These are phyloP conservation scores for Xylaria acuta DNA, from an alignment of 495 filamentous ascomycete species.

Conservation along the genomic window DNA sequence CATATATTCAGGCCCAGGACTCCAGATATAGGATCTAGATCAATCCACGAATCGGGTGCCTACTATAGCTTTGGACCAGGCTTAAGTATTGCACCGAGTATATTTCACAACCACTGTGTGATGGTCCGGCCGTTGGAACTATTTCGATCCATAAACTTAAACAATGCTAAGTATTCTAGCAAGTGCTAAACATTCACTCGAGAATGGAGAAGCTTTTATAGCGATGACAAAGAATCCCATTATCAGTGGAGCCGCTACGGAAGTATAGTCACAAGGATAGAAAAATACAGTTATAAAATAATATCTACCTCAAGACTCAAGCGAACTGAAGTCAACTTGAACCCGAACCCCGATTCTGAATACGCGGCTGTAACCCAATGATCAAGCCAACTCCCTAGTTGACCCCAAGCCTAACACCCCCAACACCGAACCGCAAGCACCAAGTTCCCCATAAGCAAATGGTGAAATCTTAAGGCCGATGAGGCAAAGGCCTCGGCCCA, in stretches of 20 bases:
- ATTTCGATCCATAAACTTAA: background rate
- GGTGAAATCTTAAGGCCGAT: constrained; percentile 26
- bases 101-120: too few relatives aligned
- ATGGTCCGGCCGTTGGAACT: too few relatives aligned
- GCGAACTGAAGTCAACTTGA: background rate
- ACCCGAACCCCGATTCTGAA: background rate
- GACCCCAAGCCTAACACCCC: background rate
- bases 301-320: constrained; percentile 2
- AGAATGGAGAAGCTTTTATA: too few relatives aligned
- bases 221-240: background rate
- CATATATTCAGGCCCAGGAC: too few relatives aligned
- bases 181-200: background rate
- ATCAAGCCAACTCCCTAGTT: background rate
- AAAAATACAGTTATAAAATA: background rate
- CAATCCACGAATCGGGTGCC: too few relatives aligned
- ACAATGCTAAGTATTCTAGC: background rate
- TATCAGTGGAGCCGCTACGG: too few relatives aligned
- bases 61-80: too few relatives aligned
- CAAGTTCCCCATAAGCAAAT: background rate
- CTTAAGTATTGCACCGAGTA: too few relatives aligned
- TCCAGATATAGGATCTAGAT: too few relatives aligned
- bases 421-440: background rate
- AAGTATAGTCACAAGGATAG: background rate
- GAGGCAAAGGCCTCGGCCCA: constrained; percentile 69
- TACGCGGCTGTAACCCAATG: background rate